Evolutionary conservation across 306 rosid species (phyloP).

Genomic region (Vigna radiata): DNA sequence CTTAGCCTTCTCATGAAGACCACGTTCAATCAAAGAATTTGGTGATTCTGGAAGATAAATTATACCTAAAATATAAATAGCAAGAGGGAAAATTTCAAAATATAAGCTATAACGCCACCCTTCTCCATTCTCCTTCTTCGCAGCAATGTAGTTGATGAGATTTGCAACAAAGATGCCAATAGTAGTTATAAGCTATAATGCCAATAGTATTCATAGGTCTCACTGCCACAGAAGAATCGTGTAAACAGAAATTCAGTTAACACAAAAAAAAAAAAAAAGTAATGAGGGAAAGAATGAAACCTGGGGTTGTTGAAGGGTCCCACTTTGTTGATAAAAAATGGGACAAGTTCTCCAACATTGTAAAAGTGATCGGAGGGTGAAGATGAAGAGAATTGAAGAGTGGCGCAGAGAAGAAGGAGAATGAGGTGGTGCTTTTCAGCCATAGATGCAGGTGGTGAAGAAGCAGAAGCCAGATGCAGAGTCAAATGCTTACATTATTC

Average conservation of each 20-base stretch:
- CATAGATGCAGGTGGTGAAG: too few relatives aligned
- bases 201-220: constrained; percentile 80
- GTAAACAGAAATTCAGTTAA: constrained; percentile 29
- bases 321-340: constrained; percentile 76
- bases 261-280: background rate
- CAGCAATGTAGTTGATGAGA: too few relatives aligned
- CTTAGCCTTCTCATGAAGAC: too few relatives aligned
- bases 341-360: constrained; percentile 65
- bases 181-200: too few relatives aligned
- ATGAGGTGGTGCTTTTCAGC: constrained; percentile 39
- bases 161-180: too few relatives aligned
- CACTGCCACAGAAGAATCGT: constrained; percentile 59
- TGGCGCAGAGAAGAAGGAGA: constrained; percentile 44
- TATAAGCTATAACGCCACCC: too few relatives aligned
- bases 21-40: too few relatives aligned
- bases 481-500: constrained; percentile 10
- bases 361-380: constrained; percentile 61
- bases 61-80: too few relatives aligned
- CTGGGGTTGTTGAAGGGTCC: constrained; percentile 94
- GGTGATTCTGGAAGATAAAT: too few relatives aligned
- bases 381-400: constrained; percentile 43
- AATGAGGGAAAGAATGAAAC: constrained; percentile 46
- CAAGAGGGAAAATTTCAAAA: too few relatives aligned
- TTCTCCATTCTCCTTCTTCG: too few relatives aligned
- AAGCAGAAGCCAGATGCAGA: constrained; percentile 37